Base-by-base conservation (phyloP, 1,284 basidiomycete genomes). In the Melampsora abietis-canadensis region DNA sequence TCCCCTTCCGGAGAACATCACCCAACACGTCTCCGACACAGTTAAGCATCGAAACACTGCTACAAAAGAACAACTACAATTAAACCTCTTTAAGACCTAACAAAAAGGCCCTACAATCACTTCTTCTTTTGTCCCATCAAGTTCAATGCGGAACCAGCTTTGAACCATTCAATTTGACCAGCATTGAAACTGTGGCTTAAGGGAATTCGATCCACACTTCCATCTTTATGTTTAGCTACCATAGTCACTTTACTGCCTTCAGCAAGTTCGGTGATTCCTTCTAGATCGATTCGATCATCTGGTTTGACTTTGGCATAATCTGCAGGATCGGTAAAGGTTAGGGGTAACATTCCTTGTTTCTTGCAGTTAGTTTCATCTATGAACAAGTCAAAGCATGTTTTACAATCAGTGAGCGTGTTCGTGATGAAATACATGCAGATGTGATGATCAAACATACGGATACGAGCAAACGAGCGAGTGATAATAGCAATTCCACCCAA, bases 281-380 rank as follows among this genome's bases (percentile, higher is more conserved):
- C 82, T 81, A 96, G 92, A 80, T 89, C 88, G 76, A 96, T 88
- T 81, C 87, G 88, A 85, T 96, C 93, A 78, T 85, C 85, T 30
- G 92, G 90, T 80, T 85, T 86, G 79, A 95, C 83, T 85, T 90
- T 92, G 82, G 95, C 91, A 84, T 97, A 97, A 84, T 96, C 94
- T 77, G 87, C 90, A 14, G 90, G 86, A 85, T 96, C 87, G 76
- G 84, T 89, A 82, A 96, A 95, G 77, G 91, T 94, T 78, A 94
- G 84, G 1, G 92, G 91, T 77, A 95, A 90, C 90, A 94, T 92
- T 79, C 92, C 92, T 85, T 94, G 92, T 87, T 94, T 96, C 90
- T 95, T 95, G 86, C 95, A 86, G 88, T 96, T 96, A 82, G 91
- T 92, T 62, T 72, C 57, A 64, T 67, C 64, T 72, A 19, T 8